These are phyloP conservation scores for Berberis thunbergii DNA, from an alignment of 164 flowering plant species.

Conservation along the genomic window DNA sequence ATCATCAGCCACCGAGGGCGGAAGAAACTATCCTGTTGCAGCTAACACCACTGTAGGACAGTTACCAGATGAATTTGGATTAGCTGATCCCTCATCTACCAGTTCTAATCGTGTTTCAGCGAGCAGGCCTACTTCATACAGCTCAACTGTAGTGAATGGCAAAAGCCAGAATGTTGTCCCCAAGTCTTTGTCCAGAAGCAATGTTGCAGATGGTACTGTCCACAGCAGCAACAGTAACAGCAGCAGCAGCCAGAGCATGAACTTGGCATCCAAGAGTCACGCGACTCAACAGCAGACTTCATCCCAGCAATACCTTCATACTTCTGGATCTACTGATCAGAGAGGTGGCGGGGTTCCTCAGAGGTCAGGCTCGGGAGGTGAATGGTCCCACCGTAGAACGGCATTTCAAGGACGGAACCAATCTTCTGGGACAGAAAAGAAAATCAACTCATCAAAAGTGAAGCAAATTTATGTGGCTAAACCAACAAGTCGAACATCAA, in stretches of 20 bases:
- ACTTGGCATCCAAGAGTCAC: constrained; percentile 24
- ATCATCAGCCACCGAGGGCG: constrained; percentile 33
- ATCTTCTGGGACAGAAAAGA: constrained; percentile 42
- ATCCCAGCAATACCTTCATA: constrained; percentile 40
- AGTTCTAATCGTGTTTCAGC: constrained; percentile 12
- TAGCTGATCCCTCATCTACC: constrained; percentile 38
- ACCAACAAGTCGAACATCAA: constrained; percentile 32
- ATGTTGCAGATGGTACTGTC: constrained; percentile 20
- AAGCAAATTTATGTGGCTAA: constrained; percentile 93
- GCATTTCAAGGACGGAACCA: constrained; percentile 67
- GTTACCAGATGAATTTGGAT: constrained; percentile 56
- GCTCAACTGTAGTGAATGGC: constrained; percentile 10
- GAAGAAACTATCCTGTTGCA: constrained; percentile 24
- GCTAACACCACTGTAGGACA: constrained; percentile 28
- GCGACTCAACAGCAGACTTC: constrained; percentile 35
- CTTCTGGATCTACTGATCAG: constrained; percentile 42
- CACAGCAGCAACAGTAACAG: no score
- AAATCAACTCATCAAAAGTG: constrained; percentile 38
- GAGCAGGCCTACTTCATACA: constrained; percentile 15
- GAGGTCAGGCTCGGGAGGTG: constrained; percentile 37
- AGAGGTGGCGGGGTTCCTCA: constrained; percentile 41
- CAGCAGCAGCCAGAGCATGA: constrained; percentile 19
- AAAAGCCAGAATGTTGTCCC: constrained; percentile 15
- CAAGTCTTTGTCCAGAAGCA: constrained; percentile 27
- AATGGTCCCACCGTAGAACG: constrained; percentile 58